Percentiles rank a stretch among this genome's conserved stretches.
These are phyloP conservation scores for Lentinula raphanica DNA, from an alignment of 768 basidiomycete species.

Conservation along the genomic window DNA sequence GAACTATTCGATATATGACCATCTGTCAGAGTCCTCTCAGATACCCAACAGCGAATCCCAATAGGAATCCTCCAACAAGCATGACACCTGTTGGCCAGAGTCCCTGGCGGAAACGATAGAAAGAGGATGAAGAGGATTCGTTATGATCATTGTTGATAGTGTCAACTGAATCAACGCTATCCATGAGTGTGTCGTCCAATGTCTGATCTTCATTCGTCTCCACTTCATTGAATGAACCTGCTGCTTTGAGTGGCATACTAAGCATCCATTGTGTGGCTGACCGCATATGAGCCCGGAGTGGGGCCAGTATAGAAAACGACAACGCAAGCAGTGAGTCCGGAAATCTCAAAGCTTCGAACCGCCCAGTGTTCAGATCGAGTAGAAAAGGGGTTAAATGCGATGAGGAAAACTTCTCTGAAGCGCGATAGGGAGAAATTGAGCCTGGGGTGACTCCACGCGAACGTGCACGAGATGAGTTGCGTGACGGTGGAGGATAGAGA, in stretches of 20 bases:
- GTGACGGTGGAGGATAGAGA: neutral
- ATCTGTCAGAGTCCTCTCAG: neutral
- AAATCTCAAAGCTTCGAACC: neutral
- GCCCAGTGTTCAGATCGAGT: neutral
- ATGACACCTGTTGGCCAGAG: slow-evolving; percentile 1
- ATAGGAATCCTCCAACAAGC: neutral
- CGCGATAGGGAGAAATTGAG: neutral
- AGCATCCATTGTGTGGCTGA: neutral
- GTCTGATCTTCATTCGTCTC: neutral
- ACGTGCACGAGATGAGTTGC: slow-evolving; percentile 1
- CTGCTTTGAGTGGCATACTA: neutral
- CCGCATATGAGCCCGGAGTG: neutral
- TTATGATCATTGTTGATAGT: neutral
- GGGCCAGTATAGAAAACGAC: slow-evolving; percentile 1
- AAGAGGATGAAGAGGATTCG: neutral
- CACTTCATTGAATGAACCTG: neutral
- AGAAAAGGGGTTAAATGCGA: neutral
- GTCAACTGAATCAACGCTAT: neutral
- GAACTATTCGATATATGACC: neutral
- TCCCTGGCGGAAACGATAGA: neutral
- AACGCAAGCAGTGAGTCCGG: neutral
- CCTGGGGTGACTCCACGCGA: neutral
- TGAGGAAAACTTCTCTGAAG: neutral
- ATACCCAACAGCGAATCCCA: slow-evolving; percentile 1
- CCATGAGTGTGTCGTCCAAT: neutral